These are phyloP conservation scores for Rhizophagus sp. DNA, from an alignment of 192 early-diverging fungal genomes.

Conservation along the genomic window DNA sequence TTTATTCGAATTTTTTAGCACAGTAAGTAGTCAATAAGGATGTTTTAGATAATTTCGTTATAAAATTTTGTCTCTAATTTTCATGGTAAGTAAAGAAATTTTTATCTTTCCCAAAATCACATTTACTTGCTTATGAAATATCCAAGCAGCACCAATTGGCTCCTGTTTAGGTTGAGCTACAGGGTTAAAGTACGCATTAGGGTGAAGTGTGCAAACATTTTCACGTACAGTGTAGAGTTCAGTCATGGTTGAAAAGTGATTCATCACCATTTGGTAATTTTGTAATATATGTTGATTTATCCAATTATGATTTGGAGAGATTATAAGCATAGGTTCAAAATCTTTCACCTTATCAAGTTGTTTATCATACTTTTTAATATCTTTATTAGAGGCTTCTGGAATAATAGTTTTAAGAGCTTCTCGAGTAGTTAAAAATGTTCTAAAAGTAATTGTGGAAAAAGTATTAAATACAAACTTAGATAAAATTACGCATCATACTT, in stretches of 20 bases:
- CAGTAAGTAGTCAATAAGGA: too few species aligned
- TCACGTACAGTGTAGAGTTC: slow-evolving; percentile 4
- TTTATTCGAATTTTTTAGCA: too few species aligned
- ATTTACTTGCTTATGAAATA: too few species aligned
- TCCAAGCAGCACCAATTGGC: too few species aligned
- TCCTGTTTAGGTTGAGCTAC: too few species aligned
- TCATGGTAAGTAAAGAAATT: too few species aligned
- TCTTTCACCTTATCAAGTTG: slow-evolving; percentile 9
- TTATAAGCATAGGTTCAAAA: slow-evolving; percentile 7
- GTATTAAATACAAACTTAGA: slow-evolving; percentile 4
- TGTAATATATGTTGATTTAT: slow-evolving; percentile 6
- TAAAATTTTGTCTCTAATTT: too few species aligned
- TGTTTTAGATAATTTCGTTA: too few species aligned
- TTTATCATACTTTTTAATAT: slow-evolving; percentile 16
- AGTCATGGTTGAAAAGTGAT: neutral
- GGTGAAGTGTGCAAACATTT: too few species aligned
- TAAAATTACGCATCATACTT: slow-evolving; percentile 16
- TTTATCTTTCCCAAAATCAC: too few species aligned
- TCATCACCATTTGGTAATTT: neutral
- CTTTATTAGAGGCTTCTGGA: slow-evolving; percentile 10
- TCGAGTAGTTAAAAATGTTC: neutral
- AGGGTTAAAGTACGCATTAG: too few species aligned
- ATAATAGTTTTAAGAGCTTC: slow-evolving; percentile 18
- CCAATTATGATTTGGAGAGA: neutral
- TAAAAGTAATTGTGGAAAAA: slow-evolving; percentile 20